Conservation (phyloP, 2,329 filamentous ascomycete genomes). For the Arthrobotrys iridis region DNA sequence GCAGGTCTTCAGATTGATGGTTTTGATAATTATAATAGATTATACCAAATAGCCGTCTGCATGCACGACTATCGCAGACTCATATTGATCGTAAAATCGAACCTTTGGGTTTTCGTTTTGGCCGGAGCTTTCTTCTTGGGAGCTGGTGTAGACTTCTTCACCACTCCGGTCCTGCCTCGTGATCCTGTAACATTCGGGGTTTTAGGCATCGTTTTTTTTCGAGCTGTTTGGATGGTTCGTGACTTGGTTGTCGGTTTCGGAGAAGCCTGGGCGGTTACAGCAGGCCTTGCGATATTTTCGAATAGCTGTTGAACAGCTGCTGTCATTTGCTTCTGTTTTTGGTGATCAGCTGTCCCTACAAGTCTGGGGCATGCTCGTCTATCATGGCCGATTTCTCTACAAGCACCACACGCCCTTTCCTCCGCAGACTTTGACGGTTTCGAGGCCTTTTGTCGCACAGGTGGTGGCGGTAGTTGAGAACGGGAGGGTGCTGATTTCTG, state of each 20-base stretch:
- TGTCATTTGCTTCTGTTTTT: background rate
- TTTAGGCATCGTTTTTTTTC: too few species aligned
- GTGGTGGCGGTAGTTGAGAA: slow-evolving; percentile 7
- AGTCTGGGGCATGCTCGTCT: slow-evolving; percentile 8
- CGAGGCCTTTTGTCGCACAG: background rate
- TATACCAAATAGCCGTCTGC: too few species aligned
- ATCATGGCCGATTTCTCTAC: slow-evolving; percentile 12
- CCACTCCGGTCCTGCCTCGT: background rate
- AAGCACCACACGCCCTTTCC: slow-evolving; percentile 1
- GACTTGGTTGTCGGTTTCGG: too few species aligned
- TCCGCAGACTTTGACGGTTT: background rate
- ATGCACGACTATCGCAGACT: too few species aligned
- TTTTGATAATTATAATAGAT: too few species aligned
- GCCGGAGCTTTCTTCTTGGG: too few species aligned
- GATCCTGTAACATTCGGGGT: background rate
- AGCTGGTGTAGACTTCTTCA: background rate
- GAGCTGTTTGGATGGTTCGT: too few species aligned
- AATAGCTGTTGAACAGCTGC: background rate
- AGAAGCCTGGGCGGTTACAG: background rate
- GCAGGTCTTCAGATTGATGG: too few species aligned
- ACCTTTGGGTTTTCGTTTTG: background rate
- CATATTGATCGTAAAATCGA: background rate
- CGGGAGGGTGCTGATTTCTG: background rate
- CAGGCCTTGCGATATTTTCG: background rate
- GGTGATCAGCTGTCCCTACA: background rate